phyloP scores from a whole-genome alignment of 495 filamentous ascomycete genomes.

The Oleoguttula mirabilis region DNA sequence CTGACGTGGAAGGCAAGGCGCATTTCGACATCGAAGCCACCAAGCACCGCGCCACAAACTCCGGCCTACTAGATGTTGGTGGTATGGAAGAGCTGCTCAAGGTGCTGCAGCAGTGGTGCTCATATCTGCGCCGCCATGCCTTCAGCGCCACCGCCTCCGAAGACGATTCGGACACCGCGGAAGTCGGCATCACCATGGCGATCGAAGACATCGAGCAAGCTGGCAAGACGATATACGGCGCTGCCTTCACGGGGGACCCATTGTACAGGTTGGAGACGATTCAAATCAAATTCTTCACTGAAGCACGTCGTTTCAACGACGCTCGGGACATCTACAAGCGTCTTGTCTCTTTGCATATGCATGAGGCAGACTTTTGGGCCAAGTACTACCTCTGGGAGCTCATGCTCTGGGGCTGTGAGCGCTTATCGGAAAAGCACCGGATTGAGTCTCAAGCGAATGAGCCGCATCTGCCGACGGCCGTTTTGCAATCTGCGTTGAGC shows the following conservation, averaged over 20 bases:
- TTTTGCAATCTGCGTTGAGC: constrained; percentile 61
- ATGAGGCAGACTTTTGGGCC: constrained; percentile 86
- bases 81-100: constrained; percentile 79
- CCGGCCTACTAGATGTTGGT: constrained; percentile 56
- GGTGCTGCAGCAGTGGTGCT: constrained; percentile 85
- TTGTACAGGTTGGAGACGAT: constrained; percentile 79
- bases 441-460: constrained; percentile 25
- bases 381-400: constrained; percentile 87
- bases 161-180: constrained; percentile 80
- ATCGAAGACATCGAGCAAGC: constrained; percentile 70
- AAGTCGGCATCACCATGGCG: constrained; percentile 75
- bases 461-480: constrained; percentile 55
- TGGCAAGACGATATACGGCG: constrained; percentile 63
- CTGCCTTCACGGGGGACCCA: constrained; percentile 70
- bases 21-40: constrained; percentile 75
- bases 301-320: constrained; percentile 53
- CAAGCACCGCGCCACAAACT: constrained; percentile 83
- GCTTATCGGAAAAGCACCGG: constrained; percentile 18
- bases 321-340: constrained; percentile 65
- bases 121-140: constrained; percentile 72
- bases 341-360: constrained; percentile 52
- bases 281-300: constrained; percentile 77
- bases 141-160: constrained; percentile 53
- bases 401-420: constrained; percentile 42
- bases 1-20: constrained; percentile 59